These are phyloP conservation scores for Azolla pinnata DNA, from an alignment of 75 land plant genomes.

Conservation along the genomic window DNA sequence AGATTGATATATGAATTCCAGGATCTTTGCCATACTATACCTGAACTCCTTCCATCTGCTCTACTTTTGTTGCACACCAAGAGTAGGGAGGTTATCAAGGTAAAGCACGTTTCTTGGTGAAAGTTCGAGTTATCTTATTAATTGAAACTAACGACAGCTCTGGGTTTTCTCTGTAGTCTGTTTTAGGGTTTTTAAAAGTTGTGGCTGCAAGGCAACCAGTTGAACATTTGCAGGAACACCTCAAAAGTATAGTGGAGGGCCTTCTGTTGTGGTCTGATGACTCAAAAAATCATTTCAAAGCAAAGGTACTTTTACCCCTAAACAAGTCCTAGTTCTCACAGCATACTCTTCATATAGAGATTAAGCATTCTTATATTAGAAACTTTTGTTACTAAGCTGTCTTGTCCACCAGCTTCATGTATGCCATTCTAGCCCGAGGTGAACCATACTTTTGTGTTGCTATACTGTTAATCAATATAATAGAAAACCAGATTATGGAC, in stretches of 20 bases:
- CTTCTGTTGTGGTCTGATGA: slow-evolving; percentile 79
- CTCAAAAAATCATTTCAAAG: slow-evolving; percentile 71
- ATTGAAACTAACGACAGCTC: background rate
- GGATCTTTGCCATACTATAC: slow-evolving; percentile 61
- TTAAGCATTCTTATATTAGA: too few species aligned
- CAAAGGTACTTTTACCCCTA: slow-evolving; percentile 42
- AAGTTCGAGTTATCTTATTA: background rate
- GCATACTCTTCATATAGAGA: too few species aligned
- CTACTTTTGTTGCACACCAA: slow-evolving; percentile 60
- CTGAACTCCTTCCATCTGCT: slow-evolving; percentile 63
- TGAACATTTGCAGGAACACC: slow-evolving; percentile 50
- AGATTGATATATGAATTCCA: slow-evolving; percentile 91
- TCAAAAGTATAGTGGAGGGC: slow-evolving; percentile 65
- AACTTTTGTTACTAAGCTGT: too few species aligned
- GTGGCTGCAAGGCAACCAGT: slow-evolving; percentile 69
- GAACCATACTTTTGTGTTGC: too few species aligned
- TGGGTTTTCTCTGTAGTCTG: slow-evolving; percentile 46
- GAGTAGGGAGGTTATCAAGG: slow-evolving; percentile 79
- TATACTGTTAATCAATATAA: too few species aligned
- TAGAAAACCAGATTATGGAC: too few species aligned
- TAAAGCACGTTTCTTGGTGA: slow-evolving; percentile 9
- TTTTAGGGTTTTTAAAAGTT: slow-evolving; percentile 82
- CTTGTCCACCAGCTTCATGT: too few species aligned
- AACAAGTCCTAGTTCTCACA: too few species aligned
- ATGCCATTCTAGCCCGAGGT: too few species aligned